A percentile compares a stretch with the other conserved stretches of the same genome.
phyloP scores from a whole-genome alignment of 495 filamentous ascomycete genomes.

The Xylaria bambusicola region DNA sequence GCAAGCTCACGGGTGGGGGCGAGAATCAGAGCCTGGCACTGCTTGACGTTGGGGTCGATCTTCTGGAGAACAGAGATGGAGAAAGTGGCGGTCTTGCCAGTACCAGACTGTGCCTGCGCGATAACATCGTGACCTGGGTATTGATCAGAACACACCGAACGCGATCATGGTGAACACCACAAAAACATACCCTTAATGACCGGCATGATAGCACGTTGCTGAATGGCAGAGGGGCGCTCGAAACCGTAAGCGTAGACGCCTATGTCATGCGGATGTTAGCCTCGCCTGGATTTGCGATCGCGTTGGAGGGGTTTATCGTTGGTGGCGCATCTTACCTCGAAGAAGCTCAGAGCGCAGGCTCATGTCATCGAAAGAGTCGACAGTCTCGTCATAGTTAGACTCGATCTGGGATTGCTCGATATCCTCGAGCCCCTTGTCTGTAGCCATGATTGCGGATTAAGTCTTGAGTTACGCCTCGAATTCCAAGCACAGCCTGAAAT shows the following conservation, averaged over 20 bases:
- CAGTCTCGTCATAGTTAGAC: slow-evolving; percentile 99
- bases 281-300: neutral
- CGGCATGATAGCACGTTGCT: slow-evolving; percentile 99
- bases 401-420: slow-evolving; percentile 91
- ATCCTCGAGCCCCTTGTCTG: slow-evolving; percentile 94
- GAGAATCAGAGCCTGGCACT: slow-evolving; percentile 93
- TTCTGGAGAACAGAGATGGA: slow-evolving; percentile 98
- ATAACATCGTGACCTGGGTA: slow-evolving; percentile 90
- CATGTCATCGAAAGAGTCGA: slow-evolving; percentile 99
- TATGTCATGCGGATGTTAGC: slow-evolving; percentile 34
- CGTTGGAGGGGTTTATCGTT: neutral
- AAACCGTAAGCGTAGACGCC: slow-evolving; percentile 99
- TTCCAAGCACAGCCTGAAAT: slow-evolving; percentile 69
- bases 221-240: slow-evolving; percentile 97
- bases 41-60: slow-evolving; percentile 89
- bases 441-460: slow-evolving; percentile 88
- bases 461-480: slow-evolving; percentile 57
- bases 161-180: slow-evolving; percentile 7
- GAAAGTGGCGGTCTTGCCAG: slow-evolving; percentile 99
- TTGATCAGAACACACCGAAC: slow-evolving; percentile 21
- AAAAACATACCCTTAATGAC: slow-evolving; percentile 94
- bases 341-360: slow-evolving; percentile 93
- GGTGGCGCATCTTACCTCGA: slow-evolving; percentile 67
- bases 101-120: slow-evolving; percentile 98
- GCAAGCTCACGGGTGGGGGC: slow-evolving; percentile 97